phyloP scores from a whole-genome alignment of 2,329 filamentous ascomycete species.

The Triangularia verruculosa region DNA sequence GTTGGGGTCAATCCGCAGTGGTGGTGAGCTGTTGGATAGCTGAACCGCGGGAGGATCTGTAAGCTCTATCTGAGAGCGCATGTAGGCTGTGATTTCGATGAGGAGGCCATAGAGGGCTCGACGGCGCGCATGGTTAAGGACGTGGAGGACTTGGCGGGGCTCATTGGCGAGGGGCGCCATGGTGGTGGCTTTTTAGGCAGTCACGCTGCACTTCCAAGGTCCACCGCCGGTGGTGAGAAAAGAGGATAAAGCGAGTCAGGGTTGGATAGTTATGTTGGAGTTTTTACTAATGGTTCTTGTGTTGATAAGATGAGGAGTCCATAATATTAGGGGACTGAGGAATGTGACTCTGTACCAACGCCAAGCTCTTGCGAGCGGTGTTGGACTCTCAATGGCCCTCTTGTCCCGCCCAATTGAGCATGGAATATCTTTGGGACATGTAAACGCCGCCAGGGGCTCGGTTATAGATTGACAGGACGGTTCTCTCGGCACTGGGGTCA shows the following conservation, averaged over 20 bases:
- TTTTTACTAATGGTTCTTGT: background rate
- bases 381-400: background rate
- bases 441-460: background rate
- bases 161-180: slow-evolving; percentile 56
- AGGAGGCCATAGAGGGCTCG: slow-evolving; percentile 51
- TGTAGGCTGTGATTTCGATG: slow-evolving; percentile 50
- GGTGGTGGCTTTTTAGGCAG: background rate
- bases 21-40: slow-evolving; percentile 10
- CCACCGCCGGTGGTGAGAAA: background rate
- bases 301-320: background rate
- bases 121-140: slow-evolving; percentile 51
- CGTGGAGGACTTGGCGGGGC: slow-evolving; percentile 53
- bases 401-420: background rate
- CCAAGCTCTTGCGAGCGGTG: background rate
- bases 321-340: background rate
- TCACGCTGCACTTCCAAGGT: background rate
- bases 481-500: background rate
- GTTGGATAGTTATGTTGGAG: background rate
- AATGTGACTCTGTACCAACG: background rate
- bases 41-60: slow-evolving; percentile 32
- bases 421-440: background rate
- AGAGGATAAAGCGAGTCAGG: background rate
- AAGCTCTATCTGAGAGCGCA: slow-evolving; percentile 50
- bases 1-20: slow-evolving; percentile 28
- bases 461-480: background rate